phyloP scores from a whole-genome alignment of 176 grass and related monocot genomes.

The Rhipidocladum racemiflorum region DNA sequence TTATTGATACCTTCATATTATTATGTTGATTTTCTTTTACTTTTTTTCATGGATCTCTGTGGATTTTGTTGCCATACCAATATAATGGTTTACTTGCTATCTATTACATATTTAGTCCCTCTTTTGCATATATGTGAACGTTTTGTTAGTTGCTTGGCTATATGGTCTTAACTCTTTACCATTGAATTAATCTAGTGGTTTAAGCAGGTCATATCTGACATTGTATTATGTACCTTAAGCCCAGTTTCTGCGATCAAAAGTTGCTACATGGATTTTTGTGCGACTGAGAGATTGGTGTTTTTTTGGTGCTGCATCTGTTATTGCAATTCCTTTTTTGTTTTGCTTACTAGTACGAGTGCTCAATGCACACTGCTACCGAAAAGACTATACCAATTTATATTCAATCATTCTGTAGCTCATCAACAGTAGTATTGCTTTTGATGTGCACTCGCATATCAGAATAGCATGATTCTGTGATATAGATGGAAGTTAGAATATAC shows the following conservation, averaged over 20 bases:
- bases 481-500: neutral
- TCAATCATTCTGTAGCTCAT: neutral
- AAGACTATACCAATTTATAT: neutral
- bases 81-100: neutral
- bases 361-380: neutral
- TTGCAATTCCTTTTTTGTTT: neutral
- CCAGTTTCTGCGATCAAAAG: neutral
- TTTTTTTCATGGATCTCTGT: constrained; percentile 12
- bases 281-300: neutral
- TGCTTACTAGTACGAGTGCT: constrained; percentile 1
- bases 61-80: neutral
- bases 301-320: neutral
- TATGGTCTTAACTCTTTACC: neutral
- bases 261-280: neutral
- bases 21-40: neutral
- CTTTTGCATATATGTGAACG: neutral
- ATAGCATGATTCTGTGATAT: neutral
- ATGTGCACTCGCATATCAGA: neutral
- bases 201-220: neutral
- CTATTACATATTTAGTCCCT: neutral
- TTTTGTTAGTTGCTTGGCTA: constrained; percentile 10
- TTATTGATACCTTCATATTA: neutral
- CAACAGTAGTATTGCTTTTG: neutral
- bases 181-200: neutral
- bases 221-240: neutral